Evolutionary conservation across 371 early-diverging fungal genomes (phyloP), one percentile per base, ranked within the genome.

Genomic region (Zychaea mexicana): DNA sequence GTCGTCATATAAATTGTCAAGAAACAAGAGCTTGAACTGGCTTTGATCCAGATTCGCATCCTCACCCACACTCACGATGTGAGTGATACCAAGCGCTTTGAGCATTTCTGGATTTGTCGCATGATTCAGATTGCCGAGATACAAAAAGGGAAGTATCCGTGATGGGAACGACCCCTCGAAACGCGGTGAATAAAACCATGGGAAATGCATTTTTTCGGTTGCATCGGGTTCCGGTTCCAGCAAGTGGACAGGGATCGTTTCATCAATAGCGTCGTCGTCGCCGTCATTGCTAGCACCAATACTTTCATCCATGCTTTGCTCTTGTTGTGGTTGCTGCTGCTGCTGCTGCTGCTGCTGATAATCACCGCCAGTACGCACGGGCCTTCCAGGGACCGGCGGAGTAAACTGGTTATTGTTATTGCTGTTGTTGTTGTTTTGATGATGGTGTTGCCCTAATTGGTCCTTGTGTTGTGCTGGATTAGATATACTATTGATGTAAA

Each of bases 121-220:
- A 71, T 88, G 89, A 33, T 86, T 86, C 30, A 88, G 64, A 53
- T 88, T 87, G 9, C 89, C 89, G 15, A 88, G 73, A 56, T 88
- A 88, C 31, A 88, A 60, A 58, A 85, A 86, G 0, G 87, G 85
- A 26, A 88, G 57, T 49, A 88, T 84, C 8, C 85, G 68, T 0
- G 87, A 87, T 0, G 89, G 89, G 64, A 88, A 88, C 6, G 87
- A 85, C 0, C 89, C 87, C 64, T 88, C 89, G 59, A 88, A 88
- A 33, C 81, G 77, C 3, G 79, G 74, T 1, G 84, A 84, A 65
- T 77, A 85, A 56, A 88, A 85, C 89, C 89, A 88, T 10, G 81
- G 73, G 62, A 68, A 78, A 8, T 54, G 22, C 4, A 59, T 65
- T 15, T 65, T 38, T 15, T 76, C 72, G 8, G 67, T 39, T 65